Percentiles rank a stretch among this genome's conserved stretches.
Evolutionary conservation across 2,329 filamentous ascomycete species (phyloP).

Genomic region (Stagonosporopsis rhizophila): DNA sequence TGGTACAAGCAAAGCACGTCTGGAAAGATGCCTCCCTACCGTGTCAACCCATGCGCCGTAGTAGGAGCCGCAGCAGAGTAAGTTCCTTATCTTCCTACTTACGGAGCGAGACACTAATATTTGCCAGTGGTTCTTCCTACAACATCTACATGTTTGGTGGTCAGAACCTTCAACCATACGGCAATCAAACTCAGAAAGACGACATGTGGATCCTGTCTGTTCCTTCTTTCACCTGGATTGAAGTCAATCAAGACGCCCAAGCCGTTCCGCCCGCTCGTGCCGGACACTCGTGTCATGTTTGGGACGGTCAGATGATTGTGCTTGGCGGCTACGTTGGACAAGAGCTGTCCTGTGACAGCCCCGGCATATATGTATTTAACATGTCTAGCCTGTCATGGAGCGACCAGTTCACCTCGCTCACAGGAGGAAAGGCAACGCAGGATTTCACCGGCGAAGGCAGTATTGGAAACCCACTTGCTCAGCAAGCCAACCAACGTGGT

Average conservation of each 20-base stretch:
- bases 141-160: conserved; percentile 82
- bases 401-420: conserved; percentile 70
- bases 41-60: conserved; percentile 73
- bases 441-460: conserved; percentile 36
- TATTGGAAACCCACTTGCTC: conserved; percentile 56
- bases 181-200: conserved; percentile 65
- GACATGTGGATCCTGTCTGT: conserved; percentile 83
- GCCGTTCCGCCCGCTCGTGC: conserved; percentile 64
- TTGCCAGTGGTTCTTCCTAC: conserved; percentile 68
- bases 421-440: conserved; percentile 60
- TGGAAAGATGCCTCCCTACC: conserved; percentile 64
- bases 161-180: conserved; percentile 72
- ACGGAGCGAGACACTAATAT: conserved; percentile 15
- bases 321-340: conserved; percentile 74
- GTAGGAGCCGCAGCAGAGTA: conserved; percentile 73
- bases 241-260: conserved; percentile 62
- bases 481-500: conserved; percentile 59
- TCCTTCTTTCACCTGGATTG: conserved; percentile 81
- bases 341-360: conserved; percentile 68
- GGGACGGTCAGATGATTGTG: conserved; percentile 81
- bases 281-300: conserved; percentile 78
- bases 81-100: conserved; percentile 10
- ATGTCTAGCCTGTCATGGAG: conserved; percentile 73
- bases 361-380: conserved; percentile 79
- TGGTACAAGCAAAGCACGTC: conserved; percentile 79